phyloP scores from a whole-genome alignment of 345 rosid species.

The Carallia brachiata region DNA sequence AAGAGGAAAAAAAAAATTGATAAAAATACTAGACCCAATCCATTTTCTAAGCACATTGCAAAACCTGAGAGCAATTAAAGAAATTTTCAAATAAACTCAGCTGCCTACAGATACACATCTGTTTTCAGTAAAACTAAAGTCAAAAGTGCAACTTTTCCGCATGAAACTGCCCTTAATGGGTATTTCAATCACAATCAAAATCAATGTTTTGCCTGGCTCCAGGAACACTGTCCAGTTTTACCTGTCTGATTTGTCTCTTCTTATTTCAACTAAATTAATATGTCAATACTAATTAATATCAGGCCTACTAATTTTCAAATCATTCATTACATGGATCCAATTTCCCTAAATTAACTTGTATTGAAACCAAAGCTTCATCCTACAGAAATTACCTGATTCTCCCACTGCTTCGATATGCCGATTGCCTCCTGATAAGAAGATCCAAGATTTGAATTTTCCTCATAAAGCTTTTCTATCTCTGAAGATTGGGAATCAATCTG shows the following conservation, averaged over 20 bases:
- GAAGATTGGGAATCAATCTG: conserved; percentile 97
- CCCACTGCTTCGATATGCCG: conserved; percentile 68
- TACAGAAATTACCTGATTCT: conserved; percentile 49
- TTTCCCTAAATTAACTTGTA: conserved; percentile 13
- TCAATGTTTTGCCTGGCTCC: not conserved
- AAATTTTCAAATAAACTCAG: too few relatives aligned
- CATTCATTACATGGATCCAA: not conserved
- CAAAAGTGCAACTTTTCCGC: too few relatives aligned
- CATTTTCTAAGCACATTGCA: too few relatives aligned
- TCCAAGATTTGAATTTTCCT: conserved; percentile 72
- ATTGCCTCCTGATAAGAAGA: conserved; percentile 72
- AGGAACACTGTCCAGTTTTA: not conserved
- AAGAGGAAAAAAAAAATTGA: not conserved
- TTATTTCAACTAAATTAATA: not conserved
- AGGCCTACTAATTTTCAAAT: not conserved
- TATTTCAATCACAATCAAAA: too few relatives aligned
- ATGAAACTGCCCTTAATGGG: too few relatives aligned
- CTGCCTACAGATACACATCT: too few relatives aligned
- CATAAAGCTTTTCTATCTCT: conserved; percentile 92
- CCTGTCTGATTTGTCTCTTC: not conserved
- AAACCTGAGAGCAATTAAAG: too few relatives aligned
- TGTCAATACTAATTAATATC: not conserved
- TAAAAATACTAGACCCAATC: not conserved
- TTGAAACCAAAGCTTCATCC: conserved; percentile 3
- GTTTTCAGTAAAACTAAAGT: too few relatives aligned